Evolutionary conservation across 2,329 filamentous ascomycete species (phyloP).

Genomic region (Meredithiella fracta): DNA sequence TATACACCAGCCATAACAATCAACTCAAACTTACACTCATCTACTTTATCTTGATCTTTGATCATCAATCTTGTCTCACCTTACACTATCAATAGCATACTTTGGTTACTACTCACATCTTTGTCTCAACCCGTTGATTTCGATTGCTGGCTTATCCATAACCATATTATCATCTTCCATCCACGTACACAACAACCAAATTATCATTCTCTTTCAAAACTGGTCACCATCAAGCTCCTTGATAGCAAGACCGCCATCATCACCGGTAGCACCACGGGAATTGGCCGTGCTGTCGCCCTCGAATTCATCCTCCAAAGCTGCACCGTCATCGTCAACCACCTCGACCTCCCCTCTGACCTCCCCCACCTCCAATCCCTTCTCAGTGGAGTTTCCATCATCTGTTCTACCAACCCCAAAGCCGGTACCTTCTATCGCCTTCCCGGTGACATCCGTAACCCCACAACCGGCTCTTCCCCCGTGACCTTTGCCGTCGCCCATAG

Average conservation of each 20-base stretch:
- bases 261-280: conserved; percentile 73
- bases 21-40: too few relatives aligned
- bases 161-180: background rate
- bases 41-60: too few relatives aligned
- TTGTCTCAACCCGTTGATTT: background rate
- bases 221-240: conserved; percentile 35
- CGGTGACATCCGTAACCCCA: conserved; percentile 62
- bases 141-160: background rate
- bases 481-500: conserved; percentile 45
- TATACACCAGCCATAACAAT: too few relatives aligned
- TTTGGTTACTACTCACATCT: background rate
- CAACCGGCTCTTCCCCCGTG: conserved; percentile 55
- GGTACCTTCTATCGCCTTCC: conserved; percentile 43
- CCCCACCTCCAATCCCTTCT: conserved; percentile 37
- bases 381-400: conserved; percentile 32
- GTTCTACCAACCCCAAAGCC: conserved; percentile 17
- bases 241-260: conserved; percentile 66
- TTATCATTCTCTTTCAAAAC: background rate
- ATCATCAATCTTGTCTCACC: too few relatives aligned
- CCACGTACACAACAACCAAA: too few relatives aligned
- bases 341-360: conserved; percentile 39
- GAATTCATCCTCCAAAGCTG: conserved; percentile 65
- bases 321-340: conserved; percentile 65
- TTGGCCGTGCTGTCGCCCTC: conserved; percentile 70
- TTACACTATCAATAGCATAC: too few relatives aligned